These are phyloP conservation scores for Linnemannia schmuckeri DNA, from an alignment of 192 early-diverging fungal genomes.

Conservation along the genomic window DNA sequence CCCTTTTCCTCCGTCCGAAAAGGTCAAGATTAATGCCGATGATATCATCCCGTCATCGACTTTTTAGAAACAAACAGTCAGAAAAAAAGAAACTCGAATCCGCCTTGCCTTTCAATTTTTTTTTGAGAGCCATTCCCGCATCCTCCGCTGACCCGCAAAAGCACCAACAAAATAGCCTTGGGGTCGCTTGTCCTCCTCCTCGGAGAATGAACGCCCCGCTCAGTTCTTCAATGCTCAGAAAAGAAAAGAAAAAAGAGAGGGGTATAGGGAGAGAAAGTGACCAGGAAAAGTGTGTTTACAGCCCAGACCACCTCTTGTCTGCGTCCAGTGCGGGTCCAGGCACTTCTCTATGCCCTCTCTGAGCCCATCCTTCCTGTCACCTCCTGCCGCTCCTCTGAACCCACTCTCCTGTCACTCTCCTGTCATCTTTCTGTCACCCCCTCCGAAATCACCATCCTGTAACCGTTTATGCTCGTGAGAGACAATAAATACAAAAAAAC, in stretches of 20 bases:
- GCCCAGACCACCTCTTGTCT: background rate
- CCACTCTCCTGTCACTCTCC: background rate
- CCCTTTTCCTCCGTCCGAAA: background rate
- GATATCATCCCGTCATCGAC: conserved; percentile 26
- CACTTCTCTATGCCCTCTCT: background rate
- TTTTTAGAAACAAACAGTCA: background rate
- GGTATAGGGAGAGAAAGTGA: background rate
- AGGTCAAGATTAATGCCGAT: background rate
- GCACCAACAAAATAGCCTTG: background rate
- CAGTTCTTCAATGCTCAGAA: background rate
- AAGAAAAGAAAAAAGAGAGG: background rate
- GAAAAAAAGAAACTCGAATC: background rate
- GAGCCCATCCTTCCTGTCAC: background rate
- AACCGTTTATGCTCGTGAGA: background rate
- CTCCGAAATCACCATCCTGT: background rate
- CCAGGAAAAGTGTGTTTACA: background rate
- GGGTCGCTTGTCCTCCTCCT: background rate
- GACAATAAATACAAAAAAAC: background rate
- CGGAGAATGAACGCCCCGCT: background rate
- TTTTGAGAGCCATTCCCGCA: conserved; percentile 21
- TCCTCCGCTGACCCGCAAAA: background rate
- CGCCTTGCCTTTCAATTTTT: conserved; percentile 78
- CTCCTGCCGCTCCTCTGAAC: too few relatives aligned
- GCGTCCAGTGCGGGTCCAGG: background rate
- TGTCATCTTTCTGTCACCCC: background rate